Base-by-base conservation (phyloP, 2,329 filamentous ascomycete species). In the Gaeumannomyces sp. region DNA sequence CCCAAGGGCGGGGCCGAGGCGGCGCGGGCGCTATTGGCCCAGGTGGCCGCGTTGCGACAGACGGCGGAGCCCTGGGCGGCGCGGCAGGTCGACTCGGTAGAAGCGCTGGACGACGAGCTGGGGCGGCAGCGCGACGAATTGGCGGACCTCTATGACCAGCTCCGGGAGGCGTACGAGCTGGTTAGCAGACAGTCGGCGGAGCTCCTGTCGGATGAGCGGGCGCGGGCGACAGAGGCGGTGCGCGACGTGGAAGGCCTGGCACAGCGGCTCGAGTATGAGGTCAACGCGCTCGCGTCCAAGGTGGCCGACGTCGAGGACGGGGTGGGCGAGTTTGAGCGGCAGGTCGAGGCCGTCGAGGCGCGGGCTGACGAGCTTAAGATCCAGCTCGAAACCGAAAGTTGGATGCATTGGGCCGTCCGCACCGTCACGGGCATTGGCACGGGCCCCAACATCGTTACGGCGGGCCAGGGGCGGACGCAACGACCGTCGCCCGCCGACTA, bases 211-310 rank as follows among this genome's bases (percentile, higher is more conserved):
- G 85, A 89, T 61, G 90, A 96, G 76, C 85, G 88, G 57, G 81
- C 83, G 28, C 82, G 84, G 63, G 79, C 96, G 53, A 85, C 84
- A 4, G 91, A 95, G 72, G 83, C 84, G 22, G 80, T 93, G 67
- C 89, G 89, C 74, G 91, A 95, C 68, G 82, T 97, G 19, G 93
- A 96, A 73, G 85, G 89, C 28, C 80, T 96, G 56, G 87, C 89
- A 3, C 92, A 92, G 27, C 93, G 93, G 76, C 81, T 98, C 64
- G 93, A 98, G 72, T 98, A 98, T 75, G 94, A 97, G 79, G 89
- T 97, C 67, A 86, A 89, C 66, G 87, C 88, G 22, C 79, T 98
- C n/a, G 82, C 87, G 61, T 87, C 88, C 61, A 92, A 92, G 71
- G 89, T 97, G 13, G 84, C 91, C 70, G 94, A 98, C 72, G 90